Evolutionary conservation across 2,329 filamentous ascomycete species (phyloP), one percentile per base, ranked within the genome.

Genomic region (Periconia sp.): DNA sequence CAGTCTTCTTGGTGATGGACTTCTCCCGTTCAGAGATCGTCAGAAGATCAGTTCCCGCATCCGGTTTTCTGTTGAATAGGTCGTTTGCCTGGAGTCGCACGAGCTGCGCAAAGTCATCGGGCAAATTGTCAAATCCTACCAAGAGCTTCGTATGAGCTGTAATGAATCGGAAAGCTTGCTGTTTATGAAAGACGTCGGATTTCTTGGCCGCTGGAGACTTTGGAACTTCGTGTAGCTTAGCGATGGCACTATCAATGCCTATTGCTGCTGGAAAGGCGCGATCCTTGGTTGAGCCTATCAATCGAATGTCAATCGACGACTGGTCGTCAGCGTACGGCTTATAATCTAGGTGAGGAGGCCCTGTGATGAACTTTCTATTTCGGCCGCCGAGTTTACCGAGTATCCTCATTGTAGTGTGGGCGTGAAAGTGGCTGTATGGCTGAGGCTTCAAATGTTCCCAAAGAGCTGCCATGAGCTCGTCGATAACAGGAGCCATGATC

Each of bases 401-500:
- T 43, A 99, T 99, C 32, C 94, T 81, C 86, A 99, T 95, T 0
- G 94, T 97, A 0, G 94, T 97, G 66, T 99, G 94, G 0, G 95
- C 89, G 64, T 97, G 92, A 70, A 96, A 96, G 69, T 99, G 95
- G 59, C 88, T 96, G 69, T 99, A 96, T 0, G 94, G 94, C 50
- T 92, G 87, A 6, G 94, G 95, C 59, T 88, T 88, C 29, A 99
- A 79, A 68, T 99, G 95, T 52, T 96, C 92, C 79, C 95, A 99
- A 1, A 99, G 78, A 1, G 92, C 92, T 33, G 91, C 94, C 94
- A 99, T 99, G 31, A 99, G 78, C 65, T 99, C 94, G 59, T 99
- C 92, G 69, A 99, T 97, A 18, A 97, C 95, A 0, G 94, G 95
- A 2, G 92, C 90, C 92, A 99, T 99, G 60, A 99, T 97, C 0